Conservation (phyloP, 2,329 filamentous ascomycete species). For the Botrytis tulipae region DNA sequence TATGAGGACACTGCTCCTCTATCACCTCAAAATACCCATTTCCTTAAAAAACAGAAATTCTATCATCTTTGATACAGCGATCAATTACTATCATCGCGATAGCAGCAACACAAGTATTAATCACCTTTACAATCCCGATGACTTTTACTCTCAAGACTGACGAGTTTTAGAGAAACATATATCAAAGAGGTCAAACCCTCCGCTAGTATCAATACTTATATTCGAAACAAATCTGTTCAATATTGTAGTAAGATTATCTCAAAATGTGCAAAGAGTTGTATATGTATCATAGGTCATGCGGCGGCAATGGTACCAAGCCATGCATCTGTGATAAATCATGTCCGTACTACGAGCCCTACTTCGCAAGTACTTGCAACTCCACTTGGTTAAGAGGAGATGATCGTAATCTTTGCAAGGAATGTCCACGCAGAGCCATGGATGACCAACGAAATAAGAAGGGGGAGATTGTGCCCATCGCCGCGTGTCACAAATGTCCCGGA, state of each 20-base stretch:
- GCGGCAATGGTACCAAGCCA: background rate
- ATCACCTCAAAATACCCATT: background rate
- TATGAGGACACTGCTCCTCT: background rate
- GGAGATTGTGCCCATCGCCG: background rate
- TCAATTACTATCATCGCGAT: background rate
- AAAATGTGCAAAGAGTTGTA: background rate
- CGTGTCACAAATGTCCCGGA: background rate
- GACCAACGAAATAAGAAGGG: background rate
- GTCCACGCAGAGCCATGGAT: background rate
- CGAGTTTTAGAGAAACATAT: background rate
- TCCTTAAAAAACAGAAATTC: background rate
- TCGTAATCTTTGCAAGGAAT: background rate
- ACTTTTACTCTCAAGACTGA: background rate
- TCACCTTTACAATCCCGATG: too few relatives aligned
- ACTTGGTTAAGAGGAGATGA: background rate
- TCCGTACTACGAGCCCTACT: background rate
- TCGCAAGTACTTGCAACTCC: background rate
- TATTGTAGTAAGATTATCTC: background rate
- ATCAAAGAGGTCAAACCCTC: background rate
- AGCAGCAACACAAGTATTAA: background rate
- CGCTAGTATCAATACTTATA: background rate
- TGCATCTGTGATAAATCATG: conserved; percentile 8
- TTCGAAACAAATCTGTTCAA: background rate
- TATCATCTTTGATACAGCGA: background rate
- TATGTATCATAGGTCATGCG: background rate